Evolutionary conservation across 2,329 filamentous ascomycete genomes (phyloP), one percentile per base, ranked within the genome.

Genomic region (Botrytis hyacinthi): DNA sequence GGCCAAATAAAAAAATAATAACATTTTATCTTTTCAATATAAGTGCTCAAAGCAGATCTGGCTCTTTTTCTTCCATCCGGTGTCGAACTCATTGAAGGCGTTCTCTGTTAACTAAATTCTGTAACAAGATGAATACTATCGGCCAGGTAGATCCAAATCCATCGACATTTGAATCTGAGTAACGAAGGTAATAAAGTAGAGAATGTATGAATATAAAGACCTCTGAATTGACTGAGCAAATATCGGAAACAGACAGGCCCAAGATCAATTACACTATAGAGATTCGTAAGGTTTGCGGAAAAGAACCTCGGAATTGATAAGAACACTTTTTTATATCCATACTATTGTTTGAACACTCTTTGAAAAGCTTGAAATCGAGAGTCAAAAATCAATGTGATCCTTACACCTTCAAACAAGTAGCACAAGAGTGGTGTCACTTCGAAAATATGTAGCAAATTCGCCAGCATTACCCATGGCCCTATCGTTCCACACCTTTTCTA

Each of bases 391-490:
- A 16, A 54, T 18, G 6, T 8, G 14, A 7, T 29, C 29, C 26
- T 54, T 73, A 32, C 35, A 66, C 65, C 66, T 75, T 40, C 76
- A 80, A 71, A 81, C 77, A 61, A 82, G 78, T 70, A 82, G 76
- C 3, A 81, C 77, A 20, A 81, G 67, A 73, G 80, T 76, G 54
- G 77, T 80, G 73, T 80, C 77, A 62, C 68, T 77, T 76, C 77
- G 76, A 73, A 82, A 81, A 61, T 78, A 82, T 16, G 73, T 74
- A 72, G 80, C 78, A 5, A 82, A 72, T 67, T 81, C 79, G 9
- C 73, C 66, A 67, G 66, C 22, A 73, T 74, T 65, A 48, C 70
- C 66, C 72, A 35, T 48, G 69, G 54, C 72, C 61, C 74, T 77
- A 42, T 73, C 74, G 16, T 66, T 48, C 78, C 77, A 79, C 42